Evolutionary conservation across 345 rosid genomes (phyloP).

Genomic region (Salix suchowensis): DNA sequence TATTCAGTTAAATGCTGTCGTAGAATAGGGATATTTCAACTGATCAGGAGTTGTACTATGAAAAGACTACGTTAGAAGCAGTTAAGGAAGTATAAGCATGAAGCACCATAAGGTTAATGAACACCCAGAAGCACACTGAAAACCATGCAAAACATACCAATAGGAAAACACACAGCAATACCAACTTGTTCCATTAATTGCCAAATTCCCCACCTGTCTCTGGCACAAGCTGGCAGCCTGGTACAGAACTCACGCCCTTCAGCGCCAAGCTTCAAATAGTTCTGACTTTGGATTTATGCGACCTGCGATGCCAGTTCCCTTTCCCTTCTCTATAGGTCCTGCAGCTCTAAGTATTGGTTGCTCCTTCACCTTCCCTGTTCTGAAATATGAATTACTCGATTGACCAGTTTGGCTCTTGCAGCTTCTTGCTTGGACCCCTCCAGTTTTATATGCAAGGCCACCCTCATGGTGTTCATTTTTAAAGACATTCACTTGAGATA

Average conservation of each 20-base stretch:
- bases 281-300: slow-evolving; percentile 59
- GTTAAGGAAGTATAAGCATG: not conserved
- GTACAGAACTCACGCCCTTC: slow-evolving; percentile 20
- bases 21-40: not conserved
- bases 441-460: slow-evolving; percentile 11
- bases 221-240: not conserved
- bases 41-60: slow-evolving; percentile 6
- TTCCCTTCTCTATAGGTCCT: slow-evolving; percentile 31
- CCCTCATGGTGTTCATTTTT: slow-evolving; percentile 23
- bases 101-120: not conserved
- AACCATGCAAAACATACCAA: slow-evolving; percentile 14
- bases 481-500: slow-evolving; percentile 31
- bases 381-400: slow-evolving; percentile 19
- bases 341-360: slow-evolving; percentile 23
- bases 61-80: not conserved
- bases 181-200: slow-evolving; percentile 29
- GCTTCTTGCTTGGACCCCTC: slow-evolving; percentile 8
- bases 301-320: slow-evolving; percentile 39
- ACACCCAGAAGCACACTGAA: slow-evolving; percentile 11
- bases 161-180: slow-evolving; percentile 14
- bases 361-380: slow-evolving; percentile 38
- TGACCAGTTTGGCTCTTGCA: slow-evolving; percentile 24
- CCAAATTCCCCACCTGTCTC: slow-evolving; percentile 21
- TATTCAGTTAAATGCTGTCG: not conserved
- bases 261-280: slow-evolving; percentile 77